Base-by-base conservation (phyloP, 306 rosid genomes). In the Gleditsia sinensis region DNA sequence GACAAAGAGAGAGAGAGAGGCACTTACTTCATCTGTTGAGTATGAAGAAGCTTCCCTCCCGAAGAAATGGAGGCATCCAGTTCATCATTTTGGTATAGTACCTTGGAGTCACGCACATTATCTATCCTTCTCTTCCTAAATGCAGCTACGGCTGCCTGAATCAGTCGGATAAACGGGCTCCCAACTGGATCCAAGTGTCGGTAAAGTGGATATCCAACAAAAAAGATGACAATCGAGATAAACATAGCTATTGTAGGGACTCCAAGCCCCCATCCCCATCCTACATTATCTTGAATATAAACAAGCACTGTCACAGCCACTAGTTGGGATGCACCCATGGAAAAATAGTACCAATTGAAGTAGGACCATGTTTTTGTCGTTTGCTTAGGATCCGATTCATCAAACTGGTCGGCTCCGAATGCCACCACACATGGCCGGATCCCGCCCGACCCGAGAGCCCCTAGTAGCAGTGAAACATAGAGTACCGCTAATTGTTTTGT, bases 341-440 rank as follows among this genome's bases (percentile, higher is more conserved):
- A 88, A 71, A 95, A 95, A 39, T 90, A 95, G 78, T 92, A 92
- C 96, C 97, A 95, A 25, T 95, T 95, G 90, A 95, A 95, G 69
- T 90, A 95, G 5, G 65, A 79, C 92, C 96, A 95, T 24, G 93
- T 95, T 59, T 59, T 94, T 10, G 85, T 88, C 56, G 71, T 48
- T 2, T 83, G 88, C 9, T 88, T 86, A 0, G 92, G 86, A 75
- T 94, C 97, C 16, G 82, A 60, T 13, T 90, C 96, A 32, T 94
- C 96, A 1, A 94, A 92, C 53, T 94, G 99, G 65, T 94, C 99
- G 0, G 98, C 99, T 21, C 99, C 99, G 62, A 95, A 95, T 2
- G 99, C 91, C 16, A 95, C 97, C 2, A 90, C 91, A 10, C 99
- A 95, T 36, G 99, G 99, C 27, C 99, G 96, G 87, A 92, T 92